A percentile compares a stretch with the other conserved stretches of the same genome.
phyloP scores from a whole-genome alignment of 1,284 basidiomycete species.

The Malassezia globosa region DNA sequence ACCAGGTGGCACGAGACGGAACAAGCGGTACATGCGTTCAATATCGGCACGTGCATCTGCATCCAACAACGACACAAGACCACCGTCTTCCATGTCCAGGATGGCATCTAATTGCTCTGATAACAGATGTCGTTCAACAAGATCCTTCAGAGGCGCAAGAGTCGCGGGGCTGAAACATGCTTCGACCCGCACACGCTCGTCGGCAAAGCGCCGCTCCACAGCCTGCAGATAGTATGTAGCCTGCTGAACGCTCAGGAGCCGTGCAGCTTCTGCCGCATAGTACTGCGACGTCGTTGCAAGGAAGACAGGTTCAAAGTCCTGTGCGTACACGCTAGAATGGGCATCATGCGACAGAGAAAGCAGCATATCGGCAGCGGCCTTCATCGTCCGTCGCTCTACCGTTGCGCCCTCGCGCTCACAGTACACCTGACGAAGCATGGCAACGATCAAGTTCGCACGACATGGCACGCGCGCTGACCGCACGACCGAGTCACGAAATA shows the following conservation, averaged over 20 bases:
- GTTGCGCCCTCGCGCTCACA: conserved; percentile 82
- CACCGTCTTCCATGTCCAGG: conserved; percentile 70
- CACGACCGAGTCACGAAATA: conserved; percentile 71
- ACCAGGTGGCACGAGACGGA: conserved; percentile 57
- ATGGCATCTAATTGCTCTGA: conserved; percentile 65
- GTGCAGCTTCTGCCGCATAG: conserved; percentile 66
- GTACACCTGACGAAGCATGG: conserved; percentile 73
- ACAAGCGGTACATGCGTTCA: conserved; percentile 68
- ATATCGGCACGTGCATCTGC: conserved; percentile 66
- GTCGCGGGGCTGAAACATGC: conserved; percentile 78
- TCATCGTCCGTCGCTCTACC: conserved; percentile 81
- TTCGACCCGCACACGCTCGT: conserved; percentile 75
- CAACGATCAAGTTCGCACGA: conserved; percentile 66
- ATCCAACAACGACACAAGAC: conserved; percentile 79
- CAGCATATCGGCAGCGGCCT: conserved; percentile 76
- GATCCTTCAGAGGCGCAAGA: conserved; percentile 58
- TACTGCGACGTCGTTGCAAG: conserved; percentile 67
- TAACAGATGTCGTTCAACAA: conserved; percentile 69
- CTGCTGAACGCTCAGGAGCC: conserved; percentile 63
- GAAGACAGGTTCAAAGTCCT: conserved; percentile 73
- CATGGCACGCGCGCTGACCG: conserved; percentile 59
- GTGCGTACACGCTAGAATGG: conserved; percentile 62
- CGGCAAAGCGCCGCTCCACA: conserved; percentile 70
- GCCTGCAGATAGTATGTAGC: conserved; percentile 71
- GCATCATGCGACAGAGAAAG: conserved; percentile 54